Conservation (phyloP, 345 rosid genomes). For the Lumnitzera racemosa region DNA sequence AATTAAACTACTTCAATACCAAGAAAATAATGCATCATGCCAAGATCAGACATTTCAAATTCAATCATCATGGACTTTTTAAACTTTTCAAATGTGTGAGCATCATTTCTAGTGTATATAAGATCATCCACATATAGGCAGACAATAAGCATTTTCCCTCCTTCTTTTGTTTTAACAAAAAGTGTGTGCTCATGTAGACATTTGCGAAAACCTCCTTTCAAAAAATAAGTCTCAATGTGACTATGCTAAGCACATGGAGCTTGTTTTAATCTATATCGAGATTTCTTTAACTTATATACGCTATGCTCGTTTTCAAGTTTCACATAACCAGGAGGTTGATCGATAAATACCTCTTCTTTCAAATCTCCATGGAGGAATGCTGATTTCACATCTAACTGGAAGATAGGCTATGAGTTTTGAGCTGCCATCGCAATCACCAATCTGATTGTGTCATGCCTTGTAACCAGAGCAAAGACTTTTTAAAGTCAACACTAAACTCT, state of each 20-base stretch:
- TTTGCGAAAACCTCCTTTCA: not conserved
- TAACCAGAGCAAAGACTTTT: not conserved
- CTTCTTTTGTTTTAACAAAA: not conserved
- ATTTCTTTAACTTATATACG: not conserved
- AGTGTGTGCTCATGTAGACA: not conserved
- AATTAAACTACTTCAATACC: conserved; percentile 1
- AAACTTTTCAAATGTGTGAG: too few relatives aligned
- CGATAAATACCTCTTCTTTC: conserved; percentile 1
- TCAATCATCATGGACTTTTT: not conserved
- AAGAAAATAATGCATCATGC: conserved; percentile 6
- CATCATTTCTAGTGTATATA: too few relatives aligned
- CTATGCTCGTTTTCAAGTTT: not conserved
- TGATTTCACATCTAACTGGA: conserved; percentile 1
- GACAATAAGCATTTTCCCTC: too few relatives aligned
- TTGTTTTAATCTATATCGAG: conserved; percentile 4
- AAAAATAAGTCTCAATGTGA: not conserved
- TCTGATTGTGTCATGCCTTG: too few relatives aligned
- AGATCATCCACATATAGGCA: too few relatives aligned
- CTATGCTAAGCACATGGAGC: not conserved
- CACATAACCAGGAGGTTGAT: not conserved
- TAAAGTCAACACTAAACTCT: not conserved
- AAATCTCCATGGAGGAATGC: not conserved
- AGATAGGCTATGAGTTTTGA: too few relatives aligned
- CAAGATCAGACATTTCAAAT: conserved; percentile 5
- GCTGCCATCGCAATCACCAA: too few relatives aligned